A percentile compares a stretch with the other conserved stretches of the same genome.
These are phyloP conservation scores for Zygosaccharomyces pseudobailii DNA, from an alignment of 1,139 yeast genomes.

Conservation along the genomic window DNA sequence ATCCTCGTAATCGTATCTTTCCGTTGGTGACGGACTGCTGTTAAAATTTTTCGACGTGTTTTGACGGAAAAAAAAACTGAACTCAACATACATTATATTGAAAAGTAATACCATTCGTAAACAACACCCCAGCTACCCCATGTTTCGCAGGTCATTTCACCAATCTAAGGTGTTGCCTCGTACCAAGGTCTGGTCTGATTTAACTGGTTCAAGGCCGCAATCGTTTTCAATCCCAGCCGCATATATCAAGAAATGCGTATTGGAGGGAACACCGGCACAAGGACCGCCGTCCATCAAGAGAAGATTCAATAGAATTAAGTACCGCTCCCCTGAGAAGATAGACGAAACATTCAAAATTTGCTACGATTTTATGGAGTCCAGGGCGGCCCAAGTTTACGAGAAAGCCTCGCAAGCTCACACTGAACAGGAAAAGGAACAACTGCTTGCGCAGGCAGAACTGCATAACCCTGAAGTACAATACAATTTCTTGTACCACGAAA, in stretches of 20 bases:
- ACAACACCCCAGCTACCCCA: neutral
- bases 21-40: too few species aligned
- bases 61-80: too few species aligned
- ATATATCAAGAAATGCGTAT: constrained; percentile 15
- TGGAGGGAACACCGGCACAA: constrained; percentile 16
- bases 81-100: too few species aligned
- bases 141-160: constrained; percentile 21
- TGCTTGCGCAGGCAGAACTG: constrained; percentile 53
- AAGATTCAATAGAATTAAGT: constrained; percentile 44
- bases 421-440: constrained; percentile 27
- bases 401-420: constrained; percentile 26
- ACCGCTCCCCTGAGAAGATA: constrained; percentile 63
- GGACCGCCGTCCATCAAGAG: constrained; percentile 46
- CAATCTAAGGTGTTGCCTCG: constrained; percentile 8
- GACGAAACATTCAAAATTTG: constrained; percentile 71
- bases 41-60: too few species aligned
- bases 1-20: too few species aligned
- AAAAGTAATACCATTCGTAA: too few species aligned
- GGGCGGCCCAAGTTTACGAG: constrained; percentile 33
- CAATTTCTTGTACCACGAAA: constrained; percentile 47
- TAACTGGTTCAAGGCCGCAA: constrained; percentile 13
- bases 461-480: constrained; percentile 79
- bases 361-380: constrained; percentile 52
- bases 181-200: constrained; percentile 18
- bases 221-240: constrained; percentile 16